phyloP scores from a whole-genome alignment of 2,329 filamentous ascomycete genomes.

The Botrytis deweyae region DNA sequence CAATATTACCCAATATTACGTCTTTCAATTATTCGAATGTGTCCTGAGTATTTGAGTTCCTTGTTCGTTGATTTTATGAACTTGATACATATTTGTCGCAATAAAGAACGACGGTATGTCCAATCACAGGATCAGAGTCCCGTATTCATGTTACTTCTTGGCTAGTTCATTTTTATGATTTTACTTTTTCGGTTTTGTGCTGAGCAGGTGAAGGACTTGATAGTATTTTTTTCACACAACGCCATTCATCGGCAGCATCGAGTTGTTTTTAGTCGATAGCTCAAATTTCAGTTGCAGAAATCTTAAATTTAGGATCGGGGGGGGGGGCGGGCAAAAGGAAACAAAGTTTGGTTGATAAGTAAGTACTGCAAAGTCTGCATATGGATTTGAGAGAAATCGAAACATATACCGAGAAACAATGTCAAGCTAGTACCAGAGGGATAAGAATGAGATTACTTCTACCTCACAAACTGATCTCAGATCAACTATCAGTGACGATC shows the following conservation, averaged over 20 bases:
- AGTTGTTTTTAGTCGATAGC: neutral
- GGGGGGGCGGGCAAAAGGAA: neutral
- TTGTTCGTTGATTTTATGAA: neutral
- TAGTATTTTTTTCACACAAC: neutral
- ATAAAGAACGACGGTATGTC: neutral
- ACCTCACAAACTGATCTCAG: neutral
- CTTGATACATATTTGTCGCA: neutral
- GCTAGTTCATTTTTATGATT: neutral
- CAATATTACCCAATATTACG: neutral
- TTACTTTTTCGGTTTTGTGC: neutral
- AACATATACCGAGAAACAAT: neutral
- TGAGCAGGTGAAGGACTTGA: neutral
- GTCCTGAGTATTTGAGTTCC: neutral
- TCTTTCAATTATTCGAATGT: fast-evolving
- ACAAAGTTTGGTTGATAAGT: neutral
- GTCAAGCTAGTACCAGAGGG: neutral
- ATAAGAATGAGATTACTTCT: neutral
- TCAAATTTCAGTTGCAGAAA: neutral
- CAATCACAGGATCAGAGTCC: neutral
- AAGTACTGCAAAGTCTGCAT: neutral
- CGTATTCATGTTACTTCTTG: neutral
- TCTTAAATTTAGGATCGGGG: neutral
- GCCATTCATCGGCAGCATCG: neutral
- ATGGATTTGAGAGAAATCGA: neutral
- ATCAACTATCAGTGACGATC: neutral